These are phyloP conservation scores for Bacidia rubella DNA, from an alignment of 495 filamentous ascomycete genomes.

Conservation along the genomic window DNA sequence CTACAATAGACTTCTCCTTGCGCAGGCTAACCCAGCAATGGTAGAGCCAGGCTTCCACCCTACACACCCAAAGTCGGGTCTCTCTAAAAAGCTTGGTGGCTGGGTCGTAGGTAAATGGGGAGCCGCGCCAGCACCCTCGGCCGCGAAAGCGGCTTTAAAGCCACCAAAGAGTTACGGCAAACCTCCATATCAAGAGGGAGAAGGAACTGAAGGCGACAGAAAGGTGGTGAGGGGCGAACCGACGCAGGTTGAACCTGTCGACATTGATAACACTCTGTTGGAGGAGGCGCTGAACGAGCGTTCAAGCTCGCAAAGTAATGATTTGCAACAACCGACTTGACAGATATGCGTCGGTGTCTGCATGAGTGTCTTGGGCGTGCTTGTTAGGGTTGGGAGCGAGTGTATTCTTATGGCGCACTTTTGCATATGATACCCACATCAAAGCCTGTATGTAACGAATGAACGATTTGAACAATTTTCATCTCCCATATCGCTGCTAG, in stretches of 20 bases:
- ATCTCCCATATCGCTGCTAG: too few relatives aligned
- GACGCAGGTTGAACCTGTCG: conserved; percentile 10
- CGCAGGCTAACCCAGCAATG: background rate
- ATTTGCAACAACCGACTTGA: too few relatives aligned
- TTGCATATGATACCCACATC: too few relatives aligned
- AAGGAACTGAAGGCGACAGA: background rate
- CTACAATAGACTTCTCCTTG: conserved; percentile 14
- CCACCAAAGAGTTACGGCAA: background rate
- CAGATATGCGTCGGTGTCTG: too few relatives aligned
- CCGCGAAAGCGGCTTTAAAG: conserved; percentile 9
- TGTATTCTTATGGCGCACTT: too few relatives aligned
- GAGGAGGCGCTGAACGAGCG: conserved; percentile 10
- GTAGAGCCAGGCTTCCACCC: conserved; percentile 9
- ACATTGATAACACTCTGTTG: conserved; percentile 7
- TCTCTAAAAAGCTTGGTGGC: conserved; percentile 36
- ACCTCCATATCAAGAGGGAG: background rate
- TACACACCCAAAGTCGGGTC: conserved; percentile 21
- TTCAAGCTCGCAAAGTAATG: background rate
- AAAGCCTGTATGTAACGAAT: too few relatives aligned
- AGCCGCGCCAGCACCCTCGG: conserved; percentile 24
- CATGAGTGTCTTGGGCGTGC: too few relatives aligned
- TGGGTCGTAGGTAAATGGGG: conserved; percentile 47
- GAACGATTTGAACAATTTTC: too few relatives aligned
- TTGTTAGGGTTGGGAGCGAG: too few relatives aligned
- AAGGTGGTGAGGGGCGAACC: background rate